A percentile compares a stretch with the other conserved stretches of the same genome.
phyloP scores from a whole-genome alignment of 2,329 filamentous ascomycete genomes.

The Colletotrichum gloeosporioides region DNA sequence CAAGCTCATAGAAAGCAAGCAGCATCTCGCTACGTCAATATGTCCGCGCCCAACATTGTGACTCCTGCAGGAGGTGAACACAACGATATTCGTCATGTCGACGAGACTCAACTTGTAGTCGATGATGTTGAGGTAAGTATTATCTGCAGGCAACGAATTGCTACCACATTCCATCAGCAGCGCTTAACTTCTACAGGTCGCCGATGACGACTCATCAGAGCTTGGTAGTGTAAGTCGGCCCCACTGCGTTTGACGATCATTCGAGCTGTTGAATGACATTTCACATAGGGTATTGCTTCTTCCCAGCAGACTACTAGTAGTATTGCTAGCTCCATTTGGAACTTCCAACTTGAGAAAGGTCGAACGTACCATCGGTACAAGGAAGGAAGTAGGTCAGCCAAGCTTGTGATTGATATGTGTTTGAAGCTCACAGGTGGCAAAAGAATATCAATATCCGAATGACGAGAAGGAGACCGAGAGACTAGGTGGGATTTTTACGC shows the following conservation, averaged over 20 bases:
- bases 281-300: neutral
- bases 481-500: neutral
- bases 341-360: neutral
- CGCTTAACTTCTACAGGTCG: neutral
- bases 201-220: neutral
- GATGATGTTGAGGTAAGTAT: neutral
- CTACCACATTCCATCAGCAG: neutral
- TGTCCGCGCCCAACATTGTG: neutral
- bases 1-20: neutral
- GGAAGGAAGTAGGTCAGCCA: neutral
- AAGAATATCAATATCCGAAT: neutral
- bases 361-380: neutral
- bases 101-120: neutral
- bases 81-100: neutral
- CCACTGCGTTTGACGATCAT: neutral
- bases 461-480: neutral
- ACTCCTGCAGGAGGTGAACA: neutral
- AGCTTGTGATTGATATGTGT: neutral
- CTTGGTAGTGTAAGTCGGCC: neutral
- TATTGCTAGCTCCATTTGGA: too few species aligned
- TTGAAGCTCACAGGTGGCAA: neutral
- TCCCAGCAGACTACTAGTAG: neutral
- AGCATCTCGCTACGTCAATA: neutral
- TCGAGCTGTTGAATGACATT: neutral
- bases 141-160: neutral